These are phyloP conservation scores for Diplodia seriata DNA, from an alignment of 2,329 filamentous ascomycete species.

Conservation along the genomic window DNA sequence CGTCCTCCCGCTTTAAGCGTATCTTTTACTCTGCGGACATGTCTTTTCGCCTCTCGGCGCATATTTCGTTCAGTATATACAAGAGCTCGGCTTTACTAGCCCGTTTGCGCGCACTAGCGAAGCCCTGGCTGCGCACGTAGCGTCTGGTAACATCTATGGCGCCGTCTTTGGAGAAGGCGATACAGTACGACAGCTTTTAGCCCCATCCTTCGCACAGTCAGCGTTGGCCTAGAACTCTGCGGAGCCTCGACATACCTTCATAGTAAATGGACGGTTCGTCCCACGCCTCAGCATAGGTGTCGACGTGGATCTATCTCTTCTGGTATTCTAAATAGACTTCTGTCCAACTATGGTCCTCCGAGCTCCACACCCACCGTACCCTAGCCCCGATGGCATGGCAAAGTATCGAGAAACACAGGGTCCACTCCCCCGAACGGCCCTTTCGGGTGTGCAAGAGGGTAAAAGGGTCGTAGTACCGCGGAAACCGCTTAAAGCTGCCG, in stretches of 20 bases:
- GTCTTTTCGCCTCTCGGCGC: constrained; percentile 79
- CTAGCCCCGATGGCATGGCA: constrained; percentile 90
- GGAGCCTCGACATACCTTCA: constrained; percentile 64
- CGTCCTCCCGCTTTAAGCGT: constrained; percentile 79
- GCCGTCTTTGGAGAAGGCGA: constrained; percentile 92
- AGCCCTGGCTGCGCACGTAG: constrained; percentile 71
- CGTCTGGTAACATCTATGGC: constrained; percentile 70
- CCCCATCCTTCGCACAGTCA: constrained; percentile 70
- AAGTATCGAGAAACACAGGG: constrained; percentile 98
- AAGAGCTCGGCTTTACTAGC: constrained; percentile 89
- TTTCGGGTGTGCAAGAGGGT: constrained; percentile 83
- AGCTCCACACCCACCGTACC: constrained; percentile 97
- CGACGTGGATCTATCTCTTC: constrained; percentile 92
- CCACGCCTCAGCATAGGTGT: constrained; percentile 93
- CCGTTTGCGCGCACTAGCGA: constrained; percentile 74
- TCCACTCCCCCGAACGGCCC: constrained; percentile 93
- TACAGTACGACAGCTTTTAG: constrained; percentile 95
- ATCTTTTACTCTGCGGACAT: constrained; percentile 85
- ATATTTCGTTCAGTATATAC: constrained; percentile 91
- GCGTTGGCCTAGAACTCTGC: constrained; percentile 20
- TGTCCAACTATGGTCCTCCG: constrained; percentile 96
- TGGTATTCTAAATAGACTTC: constrained; percentile 96
- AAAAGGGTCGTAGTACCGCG: constrained; percentile 94
- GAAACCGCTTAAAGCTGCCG: constrained; percentile 83
- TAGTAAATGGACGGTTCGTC: constrained; percentile 91